Conservation (phyloP, 805 yeast genomes). For the Teunomyces gatunensis region DNA sequence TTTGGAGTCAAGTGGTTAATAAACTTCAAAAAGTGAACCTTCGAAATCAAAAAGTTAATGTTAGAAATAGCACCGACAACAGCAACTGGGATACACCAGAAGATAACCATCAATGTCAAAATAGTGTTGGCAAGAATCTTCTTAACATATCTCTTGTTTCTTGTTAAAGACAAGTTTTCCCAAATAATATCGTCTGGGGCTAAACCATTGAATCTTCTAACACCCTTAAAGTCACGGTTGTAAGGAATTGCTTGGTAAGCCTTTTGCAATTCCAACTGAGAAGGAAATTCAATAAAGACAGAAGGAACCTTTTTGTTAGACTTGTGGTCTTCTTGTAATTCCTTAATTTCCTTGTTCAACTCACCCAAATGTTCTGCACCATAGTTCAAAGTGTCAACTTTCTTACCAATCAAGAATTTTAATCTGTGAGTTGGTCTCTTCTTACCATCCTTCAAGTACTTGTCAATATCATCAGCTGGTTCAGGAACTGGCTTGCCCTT, state of each 20-base stretch:
- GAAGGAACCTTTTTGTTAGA: slow-evolving; percentile 57
- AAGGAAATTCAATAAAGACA: slow-evolving; percentile 76
- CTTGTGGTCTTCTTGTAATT: slow-evolving; percentile 53
- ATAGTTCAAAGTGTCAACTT: slow-evolving; percentile 81
- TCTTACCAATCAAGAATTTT: slow-evolving; percentile 69
- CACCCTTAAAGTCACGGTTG: slow-evolving; percentile 45
- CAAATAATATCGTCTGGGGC: slow-evolving; percentile 84
- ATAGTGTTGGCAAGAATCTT: slow-evolving; percentile 59
- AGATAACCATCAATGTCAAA: slow-evolving; percentile 60
- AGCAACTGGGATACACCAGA: slow-evolving; percentile 72
- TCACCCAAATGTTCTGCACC: slow-evolving; percentile 66
- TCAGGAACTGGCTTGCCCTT: slow-evolving; percentile 54
- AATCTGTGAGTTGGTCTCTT: slow-evolving; percentile 84
- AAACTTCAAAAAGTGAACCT: slow-evolving; percentile 22
- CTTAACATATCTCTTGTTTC: slow-evolving; percentile 56
- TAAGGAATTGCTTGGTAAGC: slow-evolving; percentile 82
- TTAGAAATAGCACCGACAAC: slow-evolving; percentile 31
- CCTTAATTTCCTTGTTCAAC: slow-evolving; percentile 61
- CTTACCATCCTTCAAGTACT: slow-evolving; percentile 61
- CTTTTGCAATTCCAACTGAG: slow-evolving; percentile 83
- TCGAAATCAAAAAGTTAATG: slow-evolving; percentile 22
- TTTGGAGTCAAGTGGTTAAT: slow-evolving; percentile 23
- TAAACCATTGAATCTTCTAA: slow-evolving; percentile 55
- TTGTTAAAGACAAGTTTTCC: slow-evolving; percentile 65
- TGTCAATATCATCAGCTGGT: slow-evolving; percentile 54